Base-by-base conservation (phyloP, 345 rosid species). In the Eutrema yunnanense region DNA sequence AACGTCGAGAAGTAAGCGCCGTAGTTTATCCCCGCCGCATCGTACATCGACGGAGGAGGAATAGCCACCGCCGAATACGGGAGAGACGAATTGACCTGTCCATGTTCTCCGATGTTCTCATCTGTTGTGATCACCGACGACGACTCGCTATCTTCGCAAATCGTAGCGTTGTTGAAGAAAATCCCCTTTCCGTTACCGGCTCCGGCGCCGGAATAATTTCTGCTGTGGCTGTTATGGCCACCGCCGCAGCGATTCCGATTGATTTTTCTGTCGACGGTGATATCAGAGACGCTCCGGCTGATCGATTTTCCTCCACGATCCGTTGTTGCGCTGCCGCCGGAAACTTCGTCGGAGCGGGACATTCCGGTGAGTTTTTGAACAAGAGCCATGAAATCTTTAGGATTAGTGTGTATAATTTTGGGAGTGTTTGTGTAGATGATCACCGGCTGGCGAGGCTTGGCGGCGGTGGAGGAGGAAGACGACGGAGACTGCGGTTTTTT, bases 371-470 rank as follows among this genome's bases (percentile, higher is more conserved):
- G 90, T 65, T 89, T 94, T 32, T 92, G 99, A 60, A 92, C 97
- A 59, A 95, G 75, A 27, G 90, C 89, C 98, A 90, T 90, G 75
- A 93, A 93, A 77, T 93, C 96, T 46, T 72, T 80, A 2, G 98
- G 97, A 43, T 90, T 84, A 0, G 98, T 95, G 74, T 88, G 96
- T 76, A 95, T 95, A 64, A 95, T 53, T 72, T 86, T 90, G 5
- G 99, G 98, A 7, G 96, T 86, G 67, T 90, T 97, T 7, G 99
- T 92, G 84, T 95, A 92, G 52, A 95, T 95, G 65, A 95, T 92
- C 34, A 95, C 98, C 4, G 99, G 99, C 30, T 86, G 96, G 4
- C 87, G 90, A 30, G 83, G 80, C 73, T 80, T 81, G 6, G 68
- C 62, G 3, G 81, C 58, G 9, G 73, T 41, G 9, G 79, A 62